Base-by-base conservation (phyloP, 2,329 filamentous ascomycete species). In the Colletotrichum tropicale region DNA sequence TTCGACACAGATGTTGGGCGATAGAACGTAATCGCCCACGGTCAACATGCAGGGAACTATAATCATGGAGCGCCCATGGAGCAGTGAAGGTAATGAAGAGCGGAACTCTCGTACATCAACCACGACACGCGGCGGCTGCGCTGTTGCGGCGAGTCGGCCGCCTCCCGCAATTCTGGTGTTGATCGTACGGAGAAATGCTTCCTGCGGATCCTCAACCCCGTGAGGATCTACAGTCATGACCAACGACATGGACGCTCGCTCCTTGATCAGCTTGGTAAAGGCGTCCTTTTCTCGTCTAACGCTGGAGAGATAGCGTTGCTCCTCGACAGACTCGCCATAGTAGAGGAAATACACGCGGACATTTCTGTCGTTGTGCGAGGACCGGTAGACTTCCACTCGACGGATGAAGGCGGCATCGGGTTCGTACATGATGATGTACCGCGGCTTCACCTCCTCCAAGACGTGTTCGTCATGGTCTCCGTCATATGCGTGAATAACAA, bases 381-480 rank as follows among this genome's bases (percentile, higher is more conserved):
- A 98, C 52, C 97, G 93, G 85, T 98, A 99, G 3, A 98, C 96
- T 83, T 99, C 97, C 24, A 99, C 94, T 48, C 96, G 91, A 16
- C 97, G 93, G 81, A 98, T 98, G 83, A 99, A 99, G 5, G 96
- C 93, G 5, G 96, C 93, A 78, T 98, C 96, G 1, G 97, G 96
- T 83, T 98, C 97, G 84, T 98, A 99, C 97, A 99, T 98, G 86
- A 99, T 94, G 75, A 99, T 95, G 84, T 98, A 98, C 76, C 95
- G 93, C 38, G 97, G 97, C 81, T 95, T 96, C 74, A 97, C 90
- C 85, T 99, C 97, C 83, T 99, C 96, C 2, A 99, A 90, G n/a
- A 98, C 90, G 83, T 98, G 95, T 82, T 98, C 97, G 83, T 99
- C 97, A 87, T 96, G 94, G 82, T 98, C 97, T 13, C 96, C 96